Evolutionary conservation across 345 rosid genomes (phyloP).

Genomic region (Geranium rotundifolium): DNA sequence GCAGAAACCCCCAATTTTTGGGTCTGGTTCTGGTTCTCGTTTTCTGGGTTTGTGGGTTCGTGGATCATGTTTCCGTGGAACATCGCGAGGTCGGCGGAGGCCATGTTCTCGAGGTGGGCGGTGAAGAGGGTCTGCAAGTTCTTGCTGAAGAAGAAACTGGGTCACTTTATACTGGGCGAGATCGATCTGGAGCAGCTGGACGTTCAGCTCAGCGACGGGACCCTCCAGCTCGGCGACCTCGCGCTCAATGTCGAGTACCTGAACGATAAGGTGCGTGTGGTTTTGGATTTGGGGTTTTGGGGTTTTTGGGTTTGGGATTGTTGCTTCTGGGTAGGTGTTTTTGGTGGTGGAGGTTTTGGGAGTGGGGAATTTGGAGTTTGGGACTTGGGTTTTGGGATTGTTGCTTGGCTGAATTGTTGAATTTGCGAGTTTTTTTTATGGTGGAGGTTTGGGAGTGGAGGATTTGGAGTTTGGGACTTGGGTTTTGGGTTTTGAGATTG

Average conservation of each 20-base stretch:
- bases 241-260: conserved; percentile 82
- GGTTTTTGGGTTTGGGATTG: not conserved
- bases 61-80: conserved; percentile 43
- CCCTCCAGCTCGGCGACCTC: conserved; percentile 66
- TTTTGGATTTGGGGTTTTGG: not conserved
- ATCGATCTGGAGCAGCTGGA: conserved; percentile 90
- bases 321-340: no score
- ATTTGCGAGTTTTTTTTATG: no score
- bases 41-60: no score
- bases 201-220: conserved; percentile 74
- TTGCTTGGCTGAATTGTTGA: no score
- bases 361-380: no score
- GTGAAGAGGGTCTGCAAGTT: conserved; percentile 75
- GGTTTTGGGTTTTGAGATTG: no score
- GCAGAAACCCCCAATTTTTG: no score
- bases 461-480: no score
- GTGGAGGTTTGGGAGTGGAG: no score
- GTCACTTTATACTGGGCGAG: conserved; percentile 71
- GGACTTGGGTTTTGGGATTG: no score
- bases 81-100: conserved; percentile 71
- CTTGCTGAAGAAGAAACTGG: conserved; percentile 83
- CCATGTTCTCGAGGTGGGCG: conserved; percentile 71
- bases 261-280: conserved; percentile 42
- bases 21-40: not conserved
- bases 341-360: no score